phyloP scores from a whole-genome alignment of 768 basidiomycete species.

The Rhizopogon salebrosus region DNA sequence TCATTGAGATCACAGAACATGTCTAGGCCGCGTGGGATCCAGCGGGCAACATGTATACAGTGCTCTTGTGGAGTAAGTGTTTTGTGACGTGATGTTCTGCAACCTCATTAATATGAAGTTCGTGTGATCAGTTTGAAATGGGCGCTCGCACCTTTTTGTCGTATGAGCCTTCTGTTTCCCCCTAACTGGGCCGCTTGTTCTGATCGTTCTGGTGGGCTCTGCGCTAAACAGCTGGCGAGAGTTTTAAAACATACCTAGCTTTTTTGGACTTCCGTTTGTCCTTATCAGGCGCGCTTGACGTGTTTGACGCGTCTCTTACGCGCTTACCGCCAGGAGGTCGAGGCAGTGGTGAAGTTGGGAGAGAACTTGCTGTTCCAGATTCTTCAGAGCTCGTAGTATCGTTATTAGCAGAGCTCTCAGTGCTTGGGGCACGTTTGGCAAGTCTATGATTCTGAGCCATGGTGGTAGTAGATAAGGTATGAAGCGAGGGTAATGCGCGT shows the following conservation, averaged over 20 bases:
- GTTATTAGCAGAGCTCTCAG: too few relatives aligned
- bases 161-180: background rate
- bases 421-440: too few relatives aligned
- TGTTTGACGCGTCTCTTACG: background rate
- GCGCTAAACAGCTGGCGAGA: too few relatives aligned
- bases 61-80: background rate
- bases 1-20: slow-evolving; percentile 5
- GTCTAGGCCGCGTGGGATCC: slow-evolving; percentile 1
- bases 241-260: background rate
- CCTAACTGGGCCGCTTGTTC: background rate
- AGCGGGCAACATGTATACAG: slow-evolving; percentile 1
- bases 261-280: background rate
- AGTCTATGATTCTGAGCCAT: too few relatives aligned
- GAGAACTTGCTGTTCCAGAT: background rate
- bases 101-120: background rate
- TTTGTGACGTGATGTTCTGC: background rate
- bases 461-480: background rate
- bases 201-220: background rate
- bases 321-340: background rate
- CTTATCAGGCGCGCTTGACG: background rate
- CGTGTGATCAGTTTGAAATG: background rate
- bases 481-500: too few relatives aligned
- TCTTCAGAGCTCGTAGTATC: background rate
- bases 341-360: background rate
- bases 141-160: background rate